Evolutionary conservation across 1,284 basidiomycete species (phyloP), one percentile per base, ranked within the genome.

Genomic region (Cutaneotrichosporon sp.): DNA sequence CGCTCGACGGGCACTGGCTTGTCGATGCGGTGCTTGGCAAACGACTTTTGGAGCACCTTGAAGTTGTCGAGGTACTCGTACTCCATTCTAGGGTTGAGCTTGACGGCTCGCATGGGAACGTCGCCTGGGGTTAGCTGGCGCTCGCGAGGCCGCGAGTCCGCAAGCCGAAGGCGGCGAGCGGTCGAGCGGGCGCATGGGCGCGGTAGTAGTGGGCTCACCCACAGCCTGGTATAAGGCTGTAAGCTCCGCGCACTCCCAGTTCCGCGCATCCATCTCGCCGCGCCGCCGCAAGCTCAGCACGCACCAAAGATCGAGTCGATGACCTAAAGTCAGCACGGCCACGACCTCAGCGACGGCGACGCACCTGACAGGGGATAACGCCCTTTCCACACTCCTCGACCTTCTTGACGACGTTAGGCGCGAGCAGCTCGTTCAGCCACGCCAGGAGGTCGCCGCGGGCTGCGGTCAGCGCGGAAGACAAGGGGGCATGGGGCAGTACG

Each of bases 1-100:
- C 81, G 86, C 62, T 97, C 93, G 23, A 99, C 87, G 1, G 83
- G 88, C 68, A 99, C 93, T 14, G 94, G 93, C 90, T 94, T 97
- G 74, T 96, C 92, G 60, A 97, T 87, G 73, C 89, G 87, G 76
- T 94, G 86, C 17, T 79, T 68, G 69, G 88, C 88, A 83, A 97
- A 94, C 37, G 83, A 72, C 71, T 87, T 87, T 73, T 97, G 93
- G 67, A 98, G 78, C 65, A 97, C 82, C 77, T 97, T 97, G 81
- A 84, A 97, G 78, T 98, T 98, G 46, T 85, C 86, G 54, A 97
- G 78, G 72, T 85, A 97, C 77, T 97, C 93, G 77, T 97, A 97
- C 74, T 97, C 91, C 72, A 93, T 90, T 77, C 84, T 90, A 38
- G 92, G 89, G 73, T 85, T 86, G 83, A 93, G 88, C 80, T 94